Percentiles rank a stretch among this genome's conserved stretches.
Evolutionary conservation across 2,329 filamentous ascomycete genomes (phyloP).

Genomic region (Xylariaceae sp.): DNA sequence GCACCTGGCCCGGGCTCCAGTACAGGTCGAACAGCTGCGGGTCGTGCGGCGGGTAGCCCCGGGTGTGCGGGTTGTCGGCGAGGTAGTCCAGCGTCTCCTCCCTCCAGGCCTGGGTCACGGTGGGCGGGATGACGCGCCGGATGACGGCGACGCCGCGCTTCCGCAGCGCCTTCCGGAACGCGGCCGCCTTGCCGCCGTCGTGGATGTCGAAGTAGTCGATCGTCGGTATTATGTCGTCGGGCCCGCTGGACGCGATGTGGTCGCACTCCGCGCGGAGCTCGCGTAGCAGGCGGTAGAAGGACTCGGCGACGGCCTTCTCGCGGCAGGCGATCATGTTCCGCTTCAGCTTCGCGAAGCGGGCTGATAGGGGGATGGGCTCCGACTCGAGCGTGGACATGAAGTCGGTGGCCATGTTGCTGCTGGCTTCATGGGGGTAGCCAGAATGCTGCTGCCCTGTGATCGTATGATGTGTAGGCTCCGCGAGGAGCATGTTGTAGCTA

Average conservation of each 20-base stretch:
- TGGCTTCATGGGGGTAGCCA: constrained; percentile 18
- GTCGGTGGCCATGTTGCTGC: constrained; percentile 27
- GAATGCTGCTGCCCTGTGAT: neutral
- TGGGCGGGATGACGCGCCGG: constrained; percentile 67
- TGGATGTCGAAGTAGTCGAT: constrained; percentile 50
- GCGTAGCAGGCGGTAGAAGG: constrained; percentile 49
- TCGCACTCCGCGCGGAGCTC: constrained; percentile 46
- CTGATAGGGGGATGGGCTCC: constrained; percentile 47
- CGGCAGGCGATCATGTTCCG: constrained; percentile 46
- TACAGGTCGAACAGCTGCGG: constrained; percentile 77
- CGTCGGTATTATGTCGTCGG: constrained; percentile 47
- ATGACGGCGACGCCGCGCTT: constrained; percentile 70
- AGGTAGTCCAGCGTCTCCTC: constrained; percentile 70
- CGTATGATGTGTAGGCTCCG: constrained; percentile 6
- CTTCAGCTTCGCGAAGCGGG: constrained; percentile 52
- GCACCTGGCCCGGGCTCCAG: constrained; percentile 72
- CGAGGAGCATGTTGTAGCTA: constrained; percentile 12
- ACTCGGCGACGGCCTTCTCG: constrained; percentile 45
- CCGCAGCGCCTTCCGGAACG: constrained; percentile 45
- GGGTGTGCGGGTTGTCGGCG: constrained; percentile 62
- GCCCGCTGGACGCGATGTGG: constrained; percentile 42
- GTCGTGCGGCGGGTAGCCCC: constrained; percentile 66
- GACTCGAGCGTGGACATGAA: constrained; percentile 42
- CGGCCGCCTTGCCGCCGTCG: constrained; percentile 33
- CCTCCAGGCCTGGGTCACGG: constrained; percentile 68